Evolutionary conservation across 1,284 basidiomycete species (phyloP).

Genomic region (Malassezia dermatis): DNA sequence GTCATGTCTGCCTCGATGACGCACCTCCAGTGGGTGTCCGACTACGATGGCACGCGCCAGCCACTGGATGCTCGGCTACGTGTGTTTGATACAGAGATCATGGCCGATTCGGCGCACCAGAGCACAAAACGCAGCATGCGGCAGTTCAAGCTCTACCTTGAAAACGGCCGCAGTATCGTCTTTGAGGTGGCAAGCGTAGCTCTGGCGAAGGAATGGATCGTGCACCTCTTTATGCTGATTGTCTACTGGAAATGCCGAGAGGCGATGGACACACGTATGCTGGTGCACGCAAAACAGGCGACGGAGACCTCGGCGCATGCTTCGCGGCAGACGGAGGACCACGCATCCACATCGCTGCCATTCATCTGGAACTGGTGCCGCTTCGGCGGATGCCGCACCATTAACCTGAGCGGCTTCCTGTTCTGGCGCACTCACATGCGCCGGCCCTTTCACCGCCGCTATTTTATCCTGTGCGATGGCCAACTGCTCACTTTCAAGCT

Average conservation of each 20-base stretch:
- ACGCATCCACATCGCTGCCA: slow-evolving; percentile 55
- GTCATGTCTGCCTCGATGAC: background rate
- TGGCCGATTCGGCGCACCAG: slow-evolving; percentile 52
- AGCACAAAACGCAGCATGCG: slow-evolving; percentile 56
- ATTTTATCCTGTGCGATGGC: slow-evolving; percentile 39
- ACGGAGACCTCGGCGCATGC: background rate
- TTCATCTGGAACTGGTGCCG: slow-evolving; percentile 70
- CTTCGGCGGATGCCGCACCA: slow-evolving; percentile 62
- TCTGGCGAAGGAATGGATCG: slow-evolving; percentile 67
- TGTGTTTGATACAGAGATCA: slow-evolving; percentile 51
- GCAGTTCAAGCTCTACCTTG: slow-evolving; percentile 65
- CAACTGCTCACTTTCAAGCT: slow-evolving; percentile 38
- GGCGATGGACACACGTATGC: slow-evolving; percentile 59
- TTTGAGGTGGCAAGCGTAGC: slow-evolving; percentile 55
- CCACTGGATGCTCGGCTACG: background rate
- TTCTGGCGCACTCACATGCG: slow-evolving; percentile 51
- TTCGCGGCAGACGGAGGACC: slow-evolving; percentile 15
- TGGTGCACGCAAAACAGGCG: slow-evolving; percentile 58
- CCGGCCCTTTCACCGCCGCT: slow-evolving; percentile 28
- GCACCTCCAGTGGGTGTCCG: background rate
- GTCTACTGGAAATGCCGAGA: slow-evolving; percentile 67
- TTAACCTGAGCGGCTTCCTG: slow-evolving; percentile 61
- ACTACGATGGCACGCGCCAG: slow-evolving; percentile 13
- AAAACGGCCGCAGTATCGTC: slow-evolving; percentile 59
- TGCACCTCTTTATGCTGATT: slow-evolving; percentile 59